phyloP scores from a whole-genome alignment of 768 basidiomycete species.

The Suillus sp. region DNA sequence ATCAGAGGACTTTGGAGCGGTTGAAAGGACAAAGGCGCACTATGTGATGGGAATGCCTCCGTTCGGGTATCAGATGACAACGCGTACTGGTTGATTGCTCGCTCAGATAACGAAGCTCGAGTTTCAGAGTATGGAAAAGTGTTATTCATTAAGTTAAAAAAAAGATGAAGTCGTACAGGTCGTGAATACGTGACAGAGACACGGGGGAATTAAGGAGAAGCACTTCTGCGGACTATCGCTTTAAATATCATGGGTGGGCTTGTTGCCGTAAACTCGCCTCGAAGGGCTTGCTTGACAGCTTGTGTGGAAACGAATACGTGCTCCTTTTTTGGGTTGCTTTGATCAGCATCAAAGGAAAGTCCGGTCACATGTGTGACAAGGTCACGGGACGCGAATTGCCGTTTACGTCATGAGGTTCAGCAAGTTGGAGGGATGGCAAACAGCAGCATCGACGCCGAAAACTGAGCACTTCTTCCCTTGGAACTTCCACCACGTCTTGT shows the following conservation, averaged over 20 bases:
- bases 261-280: slow-evolving; percentile 28
- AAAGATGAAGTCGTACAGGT: slow-evolving; percentile 12
- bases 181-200: slow-evolving; percentile 19
- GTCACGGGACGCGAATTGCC: slow-evolving; percentile 31
- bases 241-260: slow-evolving; percentile 20
- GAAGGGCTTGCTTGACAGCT: background rate
- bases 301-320: slow-evolving; percentile 15
- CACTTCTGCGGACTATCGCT: slow-evolving; percentile 1
- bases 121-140: slow-evolving; percentile 18
- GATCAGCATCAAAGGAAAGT: slow-evolving; percentile 16
- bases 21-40: slow-evolving; percentile 13
- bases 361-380: slow-evolving; percentile 14
- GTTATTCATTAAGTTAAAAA: slow-evolving; percentile 24
- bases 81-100: slow-evolving; percentile 8
- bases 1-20: background rate
- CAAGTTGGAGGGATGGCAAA: slow-evolving; percentile 24
- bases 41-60: slow-evolving; percentile 7
- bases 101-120: slow-evolving; percentile 12
- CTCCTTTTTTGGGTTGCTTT: slow-evolving; percentile 27
- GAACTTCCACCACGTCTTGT: slow-evolving; percentile 35
- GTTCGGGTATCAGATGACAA: background rate
- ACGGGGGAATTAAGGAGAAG: slow-evolving; percentile 2
- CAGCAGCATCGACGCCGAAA: slow-evolving; percentile 26
- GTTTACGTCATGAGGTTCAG: slow-evolving; percentile 21
- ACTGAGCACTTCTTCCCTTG: slow-evolving; percentile 33